phyloP scores from a whole-genome alignment of 1,284 basidiomycete species.

The Heimioporus punctisporus region DNA sequence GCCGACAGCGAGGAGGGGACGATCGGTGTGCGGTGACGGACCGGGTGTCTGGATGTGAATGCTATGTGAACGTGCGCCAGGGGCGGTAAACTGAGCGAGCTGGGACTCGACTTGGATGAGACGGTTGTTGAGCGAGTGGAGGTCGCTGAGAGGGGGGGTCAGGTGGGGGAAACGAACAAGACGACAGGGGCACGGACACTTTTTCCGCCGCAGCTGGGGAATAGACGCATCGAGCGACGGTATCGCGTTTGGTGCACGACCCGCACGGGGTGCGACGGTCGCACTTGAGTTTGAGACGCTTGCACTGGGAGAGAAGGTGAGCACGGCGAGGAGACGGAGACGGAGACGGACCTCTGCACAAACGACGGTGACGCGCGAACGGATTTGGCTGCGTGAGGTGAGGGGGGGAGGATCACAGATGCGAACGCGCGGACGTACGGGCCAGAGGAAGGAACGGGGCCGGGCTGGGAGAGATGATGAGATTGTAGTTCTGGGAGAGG shows the following conservation, averaged over 20 bases:
- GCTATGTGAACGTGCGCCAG: slow-evolving; percentile 39
- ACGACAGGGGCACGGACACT: slow-evolving; percentile 51
- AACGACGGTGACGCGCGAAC: slow-evolving; percentile 79
- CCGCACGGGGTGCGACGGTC: slow-evolving; percentile 75
- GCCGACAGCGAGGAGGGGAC: slow-evolving; percentile 38
- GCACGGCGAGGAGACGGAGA: slow-evolving; percentile 15
- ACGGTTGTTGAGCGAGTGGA: slow-evolving; percentile 80
- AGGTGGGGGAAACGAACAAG: neutral
- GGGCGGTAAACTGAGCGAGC: slow-evolving; percentile 51
- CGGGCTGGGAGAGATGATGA: slow-evolving; percentile 17
- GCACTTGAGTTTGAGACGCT: slow-evolving; percentile 81
- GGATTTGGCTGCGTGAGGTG: slow-evolving; percentile 60
- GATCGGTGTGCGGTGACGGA: slow-evolving; percentile 35
- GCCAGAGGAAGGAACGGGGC: slow-evolving; percentile 20
- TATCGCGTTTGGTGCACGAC: slow-evolving; percentile 77
- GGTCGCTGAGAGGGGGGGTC: slow-evolving; percentile 47
- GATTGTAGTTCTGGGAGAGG: slow-evolving; percentile 17
- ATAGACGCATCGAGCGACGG: slow-evolving; percentile 70
- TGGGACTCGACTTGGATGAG: slow-evolving; percentile 61
- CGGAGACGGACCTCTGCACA: slow-evolving; percentile 67
- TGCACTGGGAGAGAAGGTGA: slow-evolving; percentile 54
- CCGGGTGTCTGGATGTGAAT: slow-evolving; percentile 36
- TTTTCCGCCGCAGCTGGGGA: slow-evolving; percentile 82
- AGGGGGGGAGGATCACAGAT: slow-evolving; percentile 1
- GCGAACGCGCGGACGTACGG: slow-evolving; percentile 26